phyloP scores from a whole-genome alignment of 106 monocot species.

The Acanthochlamys bracteata region DNA sequence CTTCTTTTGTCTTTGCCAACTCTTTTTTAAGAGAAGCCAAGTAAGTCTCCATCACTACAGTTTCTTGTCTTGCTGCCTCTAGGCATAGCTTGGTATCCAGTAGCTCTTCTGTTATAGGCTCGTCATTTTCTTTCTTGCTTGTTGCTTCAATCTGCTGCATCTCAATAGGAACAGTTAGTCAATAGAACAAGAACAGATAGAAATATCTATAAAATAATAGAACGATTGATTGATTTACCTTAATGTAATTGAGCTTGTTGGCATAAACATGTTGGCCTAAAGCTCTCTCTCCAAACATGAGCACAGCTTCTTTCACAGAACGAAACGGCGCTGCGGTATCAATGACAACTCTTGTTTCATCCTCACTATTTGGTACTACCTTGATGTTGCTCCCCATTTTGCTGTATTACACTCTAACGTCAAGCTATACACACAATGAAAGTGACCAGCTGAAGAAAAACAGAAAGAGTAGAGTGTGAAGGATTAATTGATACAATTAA shows the following conservation, averaged over 20 bases:
- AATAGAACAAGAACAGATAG: too few species aligned
- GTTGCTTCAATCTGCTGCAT: conserved; percentile 17
- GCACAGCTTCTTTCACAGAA: conserved; percentile 72
- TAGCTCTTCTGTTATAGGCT: conserved; percentile 25
- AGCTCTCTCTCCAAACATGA: conserved; percentile 54
- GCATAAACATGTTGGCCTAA: conserved; percentile 43
- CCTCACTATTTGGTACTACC: not conserved
- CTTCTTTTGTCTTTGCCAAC: conserved; percentile 47
- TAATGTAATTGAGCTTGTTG: conserved; percentile 33
- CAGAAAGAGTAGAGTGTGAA: not conserved
- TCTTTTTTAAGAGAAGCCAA: conserved; percentile 44
- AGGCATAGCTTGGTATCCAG: conserved; percentile 54
- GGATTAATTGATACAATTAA: not conserved
- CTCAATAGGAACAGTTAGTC: not conserved
- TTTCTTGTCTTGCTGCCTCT: conserved; percentile 47
- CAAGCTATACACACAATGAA: not conserved
- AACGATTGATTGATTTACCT: not conserved
- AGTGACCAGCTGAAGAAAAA: not conserved
- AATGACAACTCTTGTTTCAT: conserved; percentile 35
- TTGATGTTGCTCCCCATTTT: conserved; percentile 6
- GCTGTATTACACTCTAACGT: not conserved
- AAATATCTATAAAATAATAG: not conserved
- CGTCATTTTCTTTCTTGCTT: not conserved
- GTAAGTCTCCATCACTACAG: conserved; percentile 25
- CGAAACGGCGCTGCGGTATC: conserved; percentile 59